phyloP scores from a whole-genome alignment of 768 basidiomycete genomes.

The Mrakia gelida region DNA sequence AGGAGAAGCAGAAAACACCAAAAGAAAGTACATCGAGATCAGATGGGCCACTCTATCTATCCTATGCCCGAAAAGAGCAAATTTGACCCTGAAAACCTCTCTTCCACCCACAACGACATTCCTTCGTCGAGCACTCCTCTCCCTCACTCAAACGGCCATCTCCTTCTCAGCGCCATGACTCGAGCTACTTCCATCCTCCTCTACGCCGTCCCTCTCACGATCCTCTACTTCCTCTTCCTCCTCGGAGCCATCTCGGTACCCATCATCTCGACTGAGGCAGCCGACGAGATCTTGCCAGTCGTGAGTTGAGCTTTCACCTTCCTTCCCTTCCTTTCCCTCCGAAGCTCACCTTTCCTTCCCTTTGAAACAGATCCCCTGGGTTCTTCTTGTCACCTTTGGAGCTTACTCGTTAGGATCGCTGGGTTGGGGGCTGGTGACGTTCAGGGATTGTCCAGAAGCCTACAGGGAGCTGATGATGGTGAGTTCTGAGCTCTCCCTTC shows the following conservation, averaged over 20 bases:
- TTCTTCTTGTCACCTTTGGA: slow-evolving; percentile 72
- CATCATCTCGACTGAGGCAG: slow-evolving; percentile 51
- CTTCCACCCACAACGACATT: no score
- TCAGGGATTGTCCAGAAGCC: slow-evolving; percentile 74
- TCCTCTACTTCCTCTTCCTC: slow-evolving; percentile 58
- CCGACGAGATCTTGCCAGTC: slow-evolving; percentile 56
- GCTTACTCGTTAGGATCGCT: slow-evolving; percentile 73
- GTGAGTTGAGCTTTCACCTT: slow-evolving; percentile 47
- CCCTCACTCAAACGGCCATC: no score
- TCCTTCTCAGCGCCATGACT: slow-evolving; percentile 50
- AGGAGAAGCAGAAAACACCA: no score
- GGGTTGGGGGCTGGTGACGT: slow-evolving; percentile 67
- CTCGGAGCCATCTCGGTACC: slow-evolving; percentile 58
- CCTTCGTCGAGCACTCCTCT: no score
- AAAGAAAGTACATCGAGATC: no score
- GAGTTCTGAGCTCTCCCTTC: slow-evolving; percentile 38
- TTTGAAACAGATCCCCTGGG: slow-evolving; percentile 66
- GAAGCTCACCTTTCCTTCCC: neutral
- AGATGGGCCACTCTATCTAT: no score
- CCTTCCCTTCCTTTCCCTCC: neutral
- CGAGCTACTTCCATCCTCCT: slow-evolving; percentile 52
- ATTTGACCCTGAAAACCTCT: neutral
- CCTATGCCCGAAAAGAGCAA: no score
- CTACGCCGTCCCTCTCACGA: slow-evolving; percentile 42
- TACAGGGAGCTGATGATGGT: slow-evolving; percentile 65